Conservation (phyloP, 768 basidiomycete species). For the Leucocoprinus birnbaumii region DNA sequence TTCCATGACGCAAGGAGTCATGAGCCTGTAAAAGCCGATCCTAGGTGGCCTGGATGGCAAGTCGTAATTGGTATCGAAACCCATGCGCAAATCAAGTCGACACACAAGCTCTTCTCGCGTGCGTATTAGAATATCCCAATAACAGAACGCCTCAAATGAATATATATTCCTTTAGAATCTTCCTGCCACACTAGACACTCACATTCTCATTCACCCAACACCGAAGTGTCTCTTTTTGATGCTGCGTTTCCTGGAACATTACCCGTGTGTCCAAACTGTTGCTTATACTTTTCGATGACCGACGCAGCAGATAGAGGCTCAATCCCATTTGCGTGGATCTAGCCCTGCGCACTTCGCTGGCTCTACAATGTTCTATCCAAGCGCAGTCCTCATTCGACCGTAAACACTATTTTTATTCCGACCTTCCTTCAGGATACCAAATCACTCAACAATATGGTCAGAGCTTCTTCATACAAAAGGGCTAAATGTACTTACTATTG, state of each 20-base stretch:
- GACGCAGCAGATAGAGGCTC: constrained; percentile 37
- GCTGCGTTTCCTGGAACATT: constrained; percentile 93
- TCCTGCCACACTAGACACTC: too few species aligned
- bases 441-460: constrained; percentile 94
- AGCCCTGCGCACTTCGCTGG: constrained; percentile 77
- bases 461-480: background rate
- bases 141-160: too few species aligned
- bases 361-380: constrained; percentile 67
- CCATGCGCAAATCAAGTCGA: constrained; percentile 90
- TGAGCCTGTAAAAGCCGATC: constrained; percentile 26
- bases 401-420: constrained; percentile 98
- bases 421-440: constrained; percentile 93
- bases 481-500: background rate
- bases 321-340: constrained; percentile 75
- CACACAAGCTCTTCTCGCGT: constrained; percentile 85
- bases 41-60: constrained; percentile 82
- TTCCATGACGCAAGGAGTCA: constrained; percentile 32
- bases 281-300: background rate
- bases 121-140: constrained; percentile 34
- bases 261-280: constrained; percentile 54
- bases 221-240: constrained; percentile 73
- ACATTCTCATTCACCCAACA: too few species aligned
- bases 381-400: constrained; percentile 82
- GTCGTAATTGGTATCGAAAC: constrained; percentile 94
- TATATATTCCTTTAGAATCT: too few species aligned